Evolutionary conservation across 2,329 filamentous ascomycete species (phyloP).

Genomic region (Hymenoscyphus infarciens): DNA sequence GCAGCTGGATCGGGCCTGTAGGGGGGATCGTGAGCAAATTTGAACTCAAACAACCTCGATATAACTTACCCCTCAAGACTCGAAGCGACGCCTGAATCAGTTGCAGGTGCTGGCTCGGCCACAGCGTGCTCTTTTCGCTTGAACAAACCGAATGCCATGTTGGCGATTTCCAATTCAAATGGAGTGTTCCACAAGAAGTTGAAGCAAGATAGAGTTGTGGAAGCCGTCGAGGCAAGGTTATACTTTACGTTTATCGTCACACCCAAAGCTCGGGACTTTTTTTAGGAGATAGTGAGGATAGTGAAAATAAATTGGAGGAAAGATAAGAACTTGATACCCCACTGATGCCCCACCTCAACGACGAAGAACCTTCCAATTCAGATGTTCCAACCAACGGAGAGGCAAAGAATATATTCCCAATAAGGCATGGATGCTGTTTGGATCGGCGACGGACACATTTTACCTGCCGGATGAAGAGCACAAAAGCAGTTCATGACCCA

Average conservation of each 20-base stretch:
- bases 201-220: not conserved
- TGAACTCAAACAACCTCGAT: slow-evolving; percentile 2
- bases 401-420: not conserved
- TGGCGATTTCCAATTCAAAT: slow-evolving; percentile 1
- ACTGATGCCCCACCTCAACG: not conserved
- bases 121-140: slow-evolving; percentile 2
- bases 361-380: not conserved
- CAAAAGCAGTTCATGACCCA: not conserved
- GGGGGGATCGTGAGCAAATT: not conserved
- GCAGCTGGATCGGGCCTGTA: not conserved
- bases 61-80: not conserved
- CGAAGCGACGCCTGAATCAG: slow-evolving; percentile 5
- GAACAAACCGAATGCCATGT: slow-evolving; percentile 5
- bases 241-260: not conserved
- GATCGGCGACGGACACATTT: not conserved
- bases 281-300: not conserved
- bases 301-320: not conserved
- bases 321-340: not conserved
- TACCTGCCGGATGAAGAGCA: slow-evolving; percentile 1
- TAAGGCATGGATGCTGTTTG: not conserved
- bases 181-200: not conserved
- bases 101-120: not conserved
- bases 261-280: not conserved
- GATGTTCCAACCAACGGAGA: not conserved
- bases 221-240: not conserved